These are phyloP conservation scores for Strobilomyces echinocephalus DNA, from an alignment of 768 basidiomycete species.

Conservation along the genomic window DNA sequence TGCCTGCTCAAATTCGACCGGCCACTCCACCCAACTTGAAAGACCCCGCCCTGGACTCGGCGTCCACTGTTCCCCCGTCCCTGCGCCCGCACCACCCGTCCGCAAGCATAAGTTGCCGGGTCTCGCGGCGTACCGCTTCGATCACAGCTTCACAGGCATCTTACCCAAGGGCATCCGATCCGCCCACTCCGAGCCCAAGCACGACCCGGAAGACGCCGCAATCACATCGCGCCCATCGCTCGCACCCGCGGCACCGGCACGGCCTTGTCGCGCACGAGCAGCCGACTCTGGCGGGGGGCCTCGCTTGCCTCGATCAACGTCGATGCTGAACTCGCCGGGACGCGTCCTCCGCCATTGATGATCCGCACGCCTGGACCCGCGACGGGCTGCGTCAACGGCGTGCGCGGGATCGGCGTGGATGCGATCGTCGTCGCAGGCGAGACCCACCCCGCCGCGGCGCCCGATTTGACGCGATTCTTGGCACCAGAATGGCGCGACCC, in stretches of 20 bases:
- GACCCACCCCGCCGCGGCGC: conserved; percentile 23
- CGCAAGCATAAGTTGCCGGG: conserved; percentile 48
- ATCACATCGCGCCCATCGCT: neutral
- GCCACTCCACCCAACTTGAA: conserved; percentile 52
- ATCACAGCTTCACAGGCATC: conserved; percentile 41
- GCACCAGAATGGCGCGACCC: conserved; percentile 30
- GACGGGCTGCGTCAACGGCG: conserved; percentile 31
- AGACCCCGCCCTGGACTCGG: conserved; percentile 47
- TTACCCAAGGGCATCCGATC: conserved; percentile 31
- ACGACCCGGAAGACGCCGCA: conserved; percentile 24
- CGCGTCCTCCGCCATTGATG: conserved; percentile 28
- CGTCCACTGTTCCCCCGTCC: conserved; percentile 28
- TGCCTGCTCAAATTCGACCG: conserved; percentile 45
- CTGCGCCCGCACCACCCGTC: conserved; percentile 5
- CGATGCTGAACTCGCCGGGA: conserved; percentile 28
- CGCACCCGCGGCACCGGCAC: neutral
- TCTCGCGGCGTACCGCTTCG: conserved; percentile 46
- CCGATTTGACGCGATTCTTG: conserved; percentile 4
- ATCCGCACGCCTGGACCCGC: conserved; percentile 21
- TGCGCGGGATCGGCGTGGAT: conserved; percentile 36
- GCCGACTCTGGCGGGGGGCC: conserved; percentile 25
- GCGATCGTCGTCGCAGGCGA: conserved; percentile 37
- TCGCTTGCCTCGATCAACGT: conserved; percentile 26
- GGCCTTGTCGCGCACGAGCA: conserved; percentile 36
- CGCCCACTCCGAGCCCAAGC: conserved; percentile 34